phyloP scores from a whole-genome alignment of 352 stramenopile species.

The Pythium chondricola region DNA sequence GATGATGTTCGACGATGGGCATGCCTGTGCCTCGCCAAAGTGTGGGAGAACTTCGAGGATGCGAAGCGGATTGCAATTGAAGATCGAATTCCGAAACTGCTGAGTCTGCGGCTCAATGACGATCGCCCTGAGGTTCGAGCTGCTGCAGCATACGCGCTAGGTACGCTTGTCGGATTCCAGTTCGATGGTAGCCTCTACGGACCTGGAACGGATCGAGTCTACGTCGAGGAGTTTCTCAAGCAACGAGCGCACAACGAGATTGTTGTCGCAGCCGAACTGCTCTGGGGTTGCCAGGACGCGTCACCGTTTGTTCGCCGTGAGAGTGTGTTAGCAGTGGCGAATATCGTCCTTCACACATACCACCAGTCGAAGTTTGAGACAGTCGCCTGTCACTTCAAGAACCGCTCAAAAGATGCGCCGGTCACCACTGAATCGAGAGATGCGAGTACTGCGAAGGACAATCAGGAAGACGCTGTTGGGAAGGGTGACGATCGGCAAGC shows the following conservation, averaged over 20 bases:
- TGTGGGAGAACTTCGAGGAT: conserved; percentile 91
- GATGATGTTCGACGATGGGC: conserved; percentile 77
- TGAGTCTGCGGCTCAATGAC: conserved; percentile 82
- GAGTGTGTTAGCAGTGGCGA: conserved; percentile 75
- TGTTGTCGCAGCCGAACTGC: conserved; percentile 54
- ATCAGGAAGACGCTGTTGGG: background rate
- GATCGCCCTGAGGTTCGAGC: conserved; percentile 88
- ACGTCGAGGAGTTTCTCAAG: conserved; percentile 55
- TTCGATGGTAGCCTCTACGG: conserved; percentile 48
- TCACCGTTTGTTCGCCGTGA: conserved; percentile 81
- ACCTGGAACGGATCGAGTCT: conserved; percentile 19
- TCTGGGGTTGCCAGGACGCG: conserved; percentile 68
- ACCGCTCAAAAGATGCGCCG: conserved; percentile 17
- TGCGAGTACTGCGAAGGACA: background rate
- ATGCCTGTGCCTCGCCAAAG: conserved; percentile 92
- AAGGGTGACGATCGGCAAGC: background rate
- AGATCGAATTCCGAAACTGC: conserved; percentile 75
- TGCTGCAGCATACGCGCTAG: conserved; percentile 91
- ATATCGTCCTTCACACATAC: conserved; percentile 83
- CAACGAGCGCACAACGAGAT: conserved; percentile 65
- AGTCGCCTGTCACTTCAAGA: conserved; percentile 78
- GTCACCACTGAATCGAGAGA: background rate
- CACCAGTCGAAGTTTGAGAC: conserved; percentile 82
- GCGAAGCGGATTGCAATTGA: conserved; percentile 85
- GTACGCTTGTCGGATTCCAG: conserved; percentile 85